phyloP scores from a whole-genome alignment of 2,329 filamentous ascomycete genomes.

The Arthroderma uncinatum region DNA sequence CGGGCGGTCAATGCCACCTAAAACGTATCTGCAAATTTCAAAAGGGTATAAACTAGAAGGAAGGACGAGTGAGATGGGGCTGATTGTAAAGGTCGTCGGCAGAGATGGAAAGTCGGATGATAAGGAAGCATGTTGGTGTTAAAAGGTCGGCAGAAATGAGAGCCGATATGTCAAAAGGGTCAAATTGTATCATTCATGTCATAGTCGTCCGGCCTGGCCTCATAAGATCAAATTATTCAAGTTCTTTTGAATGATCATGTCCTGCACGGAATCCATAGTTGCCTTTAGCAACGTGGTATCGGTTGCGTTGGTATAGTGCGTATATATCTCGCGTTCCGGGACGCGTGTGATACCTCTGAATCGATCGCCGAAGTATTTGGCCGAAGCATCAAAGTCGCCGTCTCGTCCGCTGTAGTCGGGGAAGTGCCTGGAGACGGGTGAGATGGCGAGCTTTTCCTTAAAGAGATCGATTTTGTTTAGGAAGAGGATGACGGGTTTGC shows the following conservation, averaged over 20 bases:
- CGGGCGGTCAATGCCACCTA: neutral
- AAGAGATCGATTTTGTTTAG: slow-evolving; percentile 83
- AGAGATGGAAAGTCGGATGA: too few relatives aligned
- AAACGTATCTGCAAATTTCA: neutral
- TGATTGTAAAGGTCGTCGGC: too few relatives aligned
- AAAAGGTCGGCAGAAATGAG: too few relatives aligned
- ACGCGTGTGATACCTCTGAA: slow-evolving; percentile 64
- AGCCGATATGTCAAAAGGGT: too few relatives aligned
- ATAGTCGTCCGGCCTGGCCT: slow-evolving; percentile 17
- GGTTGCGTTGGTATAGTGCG: slow-evolving; percentile 50
- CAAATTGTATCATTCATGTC: slow-evolving; percentile 1
- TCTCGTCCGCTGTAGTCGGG: slow-evolving; percentile 65
- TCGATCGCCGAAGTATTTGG: slow-evolving; percentile 72
- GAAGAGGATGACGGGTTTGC: slow-evolving; percentile 71
- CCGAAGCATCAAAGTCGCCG: slow-evolving; percentile 61
- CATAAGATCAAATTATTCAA: slow-evolving; percentile 66
- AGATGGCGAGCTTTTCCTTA: slow-evolving; percentile 60
- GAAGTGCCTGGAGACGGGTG: slow-evolving; percentile 63
- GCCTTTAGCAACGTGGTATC: slow-evolving; percentile 69
- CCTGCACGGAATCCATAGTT: slow-evolving; percentile 75
- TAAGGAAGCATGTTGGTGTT: too few relatives aligned
- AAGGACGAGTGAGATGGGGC: neutral
- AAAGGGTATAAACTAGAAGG: neutral
- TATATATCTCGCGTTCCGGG: slow-evolving; percentile 46
- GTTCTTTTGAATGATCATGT: slow-evolving; percentile 79